Conservation (phyloP, 805 yeast species). For the Wickerhamomyces chaumierensis region DNA sequence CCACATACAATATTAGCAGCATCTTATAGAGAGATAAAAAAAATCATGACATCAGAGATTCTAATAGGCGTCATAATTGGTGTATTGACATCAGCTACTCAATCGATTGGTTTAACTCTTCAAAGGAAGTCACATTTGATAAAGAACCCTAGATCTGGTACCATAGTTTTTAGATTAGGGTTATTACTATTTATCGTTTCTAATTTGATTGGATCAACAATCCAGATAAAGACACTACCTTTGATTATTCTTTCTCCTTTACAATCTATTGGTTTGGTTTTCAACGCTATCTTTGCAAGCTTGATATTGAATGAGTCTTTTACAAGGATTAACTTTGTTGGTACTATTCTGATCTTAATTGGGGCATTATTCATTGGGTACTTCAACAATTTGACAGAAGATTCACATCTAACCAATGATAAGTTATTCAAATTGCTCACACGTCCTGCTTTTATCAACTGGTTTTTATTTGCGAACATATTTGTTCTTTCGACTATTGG, state of each 20-base stretch:
- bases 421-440: conserved; percentile 32
- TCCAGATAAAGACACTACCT: conserved; percentile 79
- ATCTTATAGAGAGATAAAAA: too few relatives aligned
- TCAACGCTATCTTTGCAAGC: conserved; percentile 67
- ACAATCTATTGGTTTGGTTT: conserved; percentile 81
- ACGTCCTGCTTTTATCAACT: conserved; percentile 38
- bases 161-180: conserved; percentile 67
- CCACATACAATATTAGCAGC: too few relatives aligned
- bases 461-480: conserved; percentile 35
- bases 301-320: conserved; percentile 59
- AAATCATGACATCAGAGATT: conserved; percentile 17
- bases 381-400: conserved; percentile 44
- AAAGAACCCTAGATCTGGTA: conserved; percentile 29
- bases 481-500: conserved; percentile 19
- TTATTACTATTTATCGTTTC: conserved; percentile 58
- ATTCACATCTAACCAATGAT: conserved; percentile 39
- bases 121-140: conserved; percentile 69
- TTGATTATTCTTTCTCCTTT: conserved; percentile 69
- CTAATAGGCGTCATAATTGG: conserved; percentile 59
- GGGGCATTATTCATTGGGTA: conserved; percentile 77
- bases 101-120: conserved; percentile 70
- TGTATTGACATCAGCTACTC: conserved; percentile 63
- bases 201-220: conserved; percentile 69
- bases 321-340: conserved; percentile 42
- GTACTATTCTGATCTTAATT: conserved; percentile 54